Base-by-base conservation (phyloP, 2,329 filamentous ascomycete species). In the Berkeleyomyces rouxiae region DNA sequence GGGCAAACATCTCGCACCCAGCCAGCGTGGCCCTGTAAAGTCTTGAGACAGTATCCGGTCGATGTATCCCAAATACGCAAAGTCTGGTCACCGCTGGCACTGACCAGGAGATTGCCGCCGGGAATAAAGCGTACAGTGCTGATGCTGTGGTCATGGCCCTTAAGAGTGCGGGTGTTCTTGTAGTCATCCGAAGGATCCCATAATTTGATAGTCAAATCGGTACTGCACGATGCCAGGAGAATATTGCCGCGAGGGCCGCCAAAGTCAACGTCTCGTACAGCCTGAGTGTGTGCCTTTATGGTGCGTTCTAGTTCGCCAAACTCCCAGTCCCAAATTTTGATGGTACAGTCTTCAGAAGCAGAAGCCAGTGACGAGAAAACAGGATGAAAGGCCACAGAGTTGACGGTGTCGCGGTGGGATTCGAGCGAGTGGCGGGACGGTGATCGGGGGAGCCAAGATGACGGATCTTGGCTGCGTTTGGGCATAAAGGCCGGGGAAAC, bases 321-420 rank as follows among this genome's bases (percentile, higher is more conserved):
- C 70, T 96, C 91, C 87, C 90, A 96, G 70, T 96, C 91, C 91
- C 91, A 96, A 62, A 96, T 91, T 70, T 96, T 96, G 72, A 97
- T 95, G 6, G 88, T 95, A 62, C 83, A 88, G 72, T 96, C 92
- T 72, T 96, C 91, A 7, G 90, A 95, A 13, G 88, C 91, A 0
- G 90, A 93, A 7, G 91, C 92, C 31, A 96, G 78, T 4, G 88
- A 92, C 7, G 90, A 92, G 74, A 95, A 96, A 40, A 93, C 80
- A 0, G 91, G 91, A 71, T 96, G 91, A 71, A 96, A 96, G 13
- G 91, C 91, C 64, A 96, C 84, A 69, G 89, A 91, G 63, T 86
- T 95, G 64, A 96, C 84, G 11, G 88, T 82, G 33, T 83, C 78
- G 68, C 90, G 83, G 73, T 96, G 91, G 13, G 87, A 91, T 73